Conservation (phyloP, 2,329 filamentous ascomycete species). For the Xylariomycetidae sp. region DNA sequence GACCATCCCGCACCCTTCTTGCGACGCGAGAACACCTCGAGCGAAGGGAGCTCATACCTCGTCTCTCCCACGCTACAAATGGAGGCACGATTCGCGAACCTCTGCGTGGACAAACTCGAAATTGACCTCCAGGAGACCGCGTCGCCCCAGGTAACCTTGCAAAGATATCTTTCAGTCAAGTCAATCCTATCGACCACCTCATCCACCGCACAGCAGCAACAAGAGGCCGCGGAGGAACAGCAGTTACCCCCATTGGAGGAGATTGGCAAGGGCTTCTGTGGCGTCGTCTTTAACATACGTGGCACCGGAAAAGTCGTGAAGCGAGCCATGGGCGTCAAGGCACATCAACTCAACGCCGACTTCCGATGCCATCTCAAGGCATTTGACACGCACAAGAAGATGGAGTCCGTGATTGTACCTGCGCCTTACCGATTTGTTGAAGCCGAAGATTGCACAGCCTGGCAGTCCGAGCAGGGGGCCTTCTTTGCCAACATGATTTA, state of each 20-base stretch:
- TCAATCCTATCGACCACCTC: neutral
- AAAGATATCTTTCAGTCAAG: neutral
- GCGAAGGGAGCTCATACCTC: neutral
- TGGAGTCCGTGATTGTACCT: neutral
- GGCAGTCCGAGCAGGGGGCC: neutral
- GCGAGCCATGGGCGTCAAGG: neutral
- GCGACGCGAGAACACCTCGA: neutral
- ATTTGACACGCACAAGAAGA: neutral
- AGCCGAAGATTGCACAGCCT: neutral
- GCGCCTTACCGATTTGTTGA: conserved; percentile 1
- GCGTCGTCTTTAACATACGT: conserved; percentile 1
- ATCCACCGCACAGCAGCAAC: neutral
- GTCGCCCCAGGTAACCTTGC: neutral
- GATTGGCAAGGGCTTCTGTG: neutral
- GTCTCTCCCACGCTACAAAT: neutral
- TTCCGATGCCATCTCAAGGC: conserved; percentile 1
- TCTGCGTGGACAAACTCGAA: neutral
- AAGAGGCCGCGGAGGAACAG: conserved; percentile 1
- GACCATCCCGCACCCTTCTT: neutral
- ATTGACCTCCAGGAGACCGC: neutral
- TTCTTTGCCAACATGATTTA: neutral
- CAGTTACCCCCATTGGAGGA: neutral
- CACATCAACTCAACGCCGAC: neutral
- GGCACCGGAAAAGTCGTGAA: conserved; percentile 2
- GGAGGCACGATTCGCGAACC: neutral